Base-by-base conservation (phyloP, 208 protist genomes). In the Trypanosomatidae sp. region DNA sequence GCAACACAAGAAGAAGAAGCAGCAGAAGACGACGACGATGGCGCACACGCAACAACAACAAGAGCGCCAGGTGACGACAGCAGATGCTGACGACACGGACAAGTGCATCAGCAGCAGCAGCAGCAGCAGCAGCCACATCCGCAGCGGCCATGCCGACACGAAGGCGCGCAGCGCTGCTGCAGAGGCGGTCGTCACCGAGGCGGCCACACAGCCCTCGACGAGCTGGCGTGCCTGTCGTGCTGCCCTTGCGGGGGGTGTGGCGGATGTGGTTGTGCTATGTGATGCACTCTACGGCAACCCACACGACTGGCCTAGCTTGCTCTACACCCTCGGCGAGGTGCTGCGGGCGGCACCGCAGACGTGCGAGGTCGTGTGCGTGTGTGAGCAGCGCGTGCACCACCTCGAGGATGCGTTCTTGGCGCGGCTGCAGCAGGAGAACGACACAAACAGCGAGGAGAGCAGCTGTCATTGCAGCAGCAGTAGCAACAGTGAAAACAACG, bases 201-300 rank as follows among this genome's bases (percentile, higher is more conserved):
- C n/a, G n/a, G n/a, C n/a, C n/a, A n/a, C n/a, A n/a, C n/a, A n/a
- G n/a, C 37, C 10, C 19, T 22, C 1, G 1, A 19, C 18, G 18
- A 21, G 15, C 40, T 11, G 3, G 2, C 25, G 25, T 13, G 20
- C 3, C 21, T 19, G 3, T 19, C 21, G 7, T 2, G 15, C 47
- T 13, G 20, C 33, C 2, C 11, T 44, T 4, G 10, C 13, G 20
- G 35, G 21, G 15, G n/a, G n/a, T 35, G n/a, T 33, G 13, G 57
- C 77, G 2, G 61, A 79, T 35, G 68, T 75, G 51, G 70, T 88
- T 4, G 53, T 93, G 3, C 33, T 93, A 39, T 93, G 85, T 25
- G 85, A 93, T 52, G 85, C 85, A 1, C 69, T 93, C 19, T 93
- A 93, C 59, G 85, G 85, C 25, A 93, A 93, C 55, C 73, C 77